phyloP scores from a whole-genome alignment of 805 yeast genomes.

The Wickerhamiella occidentalis region DNA sequence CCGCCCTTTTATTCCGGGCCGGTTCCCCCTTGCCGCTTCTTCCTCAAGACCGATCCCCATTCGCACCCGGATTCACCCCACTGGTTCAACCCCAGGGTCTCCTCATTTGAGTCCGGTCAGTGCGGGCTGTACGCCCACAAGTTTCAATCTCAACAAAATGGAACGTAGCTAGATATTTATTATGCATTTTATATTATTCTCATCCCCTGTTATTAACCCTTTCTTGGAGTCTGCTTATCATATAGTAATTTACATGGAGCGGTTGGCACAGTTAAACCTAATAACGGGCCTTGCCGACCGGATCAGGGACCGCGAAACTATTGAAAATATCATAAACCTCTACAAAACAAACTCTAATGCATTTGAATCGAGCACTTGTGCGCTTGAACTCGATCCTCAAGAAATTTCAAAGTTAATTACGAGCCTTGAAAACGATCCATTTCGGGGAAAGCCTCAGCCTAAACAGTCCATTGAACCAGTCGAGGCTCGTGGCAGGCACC shows the following conservation, averaged over 20 bases:
- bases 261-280: not conserved
- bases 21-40: not conserved
- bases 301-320: not conserved
- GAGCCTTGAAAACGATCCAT: not conserved
- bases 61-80: constrained; percentile 5
- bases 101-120: constrained; percentile 11
- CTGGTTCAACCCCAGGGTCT: constrained; percentile 5
- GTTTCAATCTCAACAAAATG: constrained; percentile 2
- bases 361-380: not conserved
- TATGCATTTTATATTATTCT: not conserved
- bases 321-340: not conserved
- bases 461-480: not conserved
- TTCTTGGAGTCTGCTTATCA: too few relatives aligned
- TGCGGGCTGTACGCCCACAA: constrained; percentile 7
- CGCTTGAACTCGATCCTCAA: not conserved
- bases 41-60: constrained; percentile 6
- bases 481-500: not conserved
- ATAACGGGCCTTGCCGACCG: not conserved
- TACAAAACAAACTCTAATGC: not conserved
- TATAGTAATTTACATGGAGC: not conserved
- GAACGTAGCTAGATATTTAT: not conserved
- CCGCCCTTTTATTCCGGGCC: not conserved
- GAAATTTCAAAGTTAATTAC: not conserved
- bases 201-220: not conserved
- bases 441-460: not conserved